Base-by-base conservation (phyloP, 140 eudicot species). In the Artemisia princeps region DNA sequence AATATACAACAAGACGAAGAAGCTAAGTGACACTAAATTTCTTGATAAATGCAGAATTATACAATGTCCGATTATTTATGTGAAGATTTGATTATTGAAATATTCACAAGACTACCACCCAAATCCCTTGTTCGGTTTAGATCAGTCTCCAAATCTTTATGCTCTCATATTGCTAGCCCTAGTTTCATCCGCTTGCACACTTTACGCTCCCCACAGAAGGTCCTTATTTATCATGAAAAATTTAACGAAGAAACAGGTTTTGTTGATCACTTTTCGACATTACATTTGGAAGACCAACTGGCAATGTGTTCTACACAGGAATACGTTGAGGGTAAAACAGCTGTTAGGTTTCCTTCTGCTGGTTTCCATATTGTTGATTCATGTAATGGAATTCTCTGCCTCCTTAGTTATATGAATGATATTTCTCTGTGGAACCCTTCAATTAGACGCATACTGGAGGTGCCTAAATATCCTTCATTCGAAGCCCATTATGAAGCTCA, bases 121-220 rank as follows among this genome's bases (percentile, higher is more conserved):
- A 55, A 19, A 55, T 16, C 61, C 61, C 61, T 55, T 26, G 28
- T 55, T 10, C 61, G 61, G 61, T 55, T 55, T 65, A 22, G 70
- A 49, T 65, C 70, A 0, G 22, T 65, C 4, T 65, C 70, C 9
- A 66, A 51, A 66, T 66, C 60, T 0, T 51, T 66, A 50, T 4
- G 13, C 19, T 19, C 16, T 20, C 11, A 15, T 15, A 66, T 66
- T 10, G 30, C 14, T 28, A 66, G 60, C 55, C 71, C 71, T 7
- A 14, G 4, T 11, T 66, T 66, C 60, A 46, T 51, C 49, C 60
- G 71, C 9, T 12, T 51, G 2, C 71, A 66, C 16, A 3, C 71
- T 24, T 2, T 51, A 12, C 60, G 49, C 9, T 66, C 61, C 10
- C 50, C 50, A 0, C 26, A 66, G 10, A 51, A 28, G 30, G 7